These are phyloP conservation scores for Nemania serpens DNA, from an alignment of 2,329 filamentous ascomycete genomes.

Conservation along the genomic window DNA sequence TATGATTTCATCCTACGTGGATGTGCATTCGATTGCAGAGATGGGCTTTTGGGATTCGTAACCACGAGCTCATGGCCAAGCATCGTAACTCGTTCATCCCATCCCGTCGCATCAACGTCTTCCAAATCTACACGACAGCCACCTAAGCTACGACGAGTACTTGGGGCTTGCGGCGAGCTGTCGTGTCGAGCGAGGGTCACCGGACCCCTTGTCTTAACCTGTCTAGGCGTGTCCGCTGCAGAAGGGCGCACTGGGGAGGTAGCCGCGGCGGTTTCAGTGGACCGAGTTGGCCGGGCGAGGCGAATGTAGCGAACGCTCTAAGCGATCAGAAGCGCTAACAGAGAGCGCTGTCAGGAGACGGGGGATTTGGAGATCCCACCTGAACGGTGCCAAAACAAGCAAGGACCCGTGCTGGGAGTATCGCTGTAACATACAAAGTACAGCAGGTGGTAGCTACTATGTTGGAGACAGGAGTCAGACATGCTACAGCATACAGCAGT, in stretches of 20 bases:
- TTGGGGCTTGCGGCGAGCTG: constrained; percentile 18
- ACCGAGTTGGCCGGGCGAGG: constrained; percentile 16
- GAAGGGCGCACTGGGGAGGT: constrained; percentile 17
- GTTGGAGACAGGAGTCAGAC: no score
- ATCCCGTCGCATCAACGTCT: constrained; percentile 1
- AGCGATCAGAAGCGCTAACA: constrained; percentile 30
- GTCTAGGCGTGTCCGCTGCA: constrained; percentile 26
- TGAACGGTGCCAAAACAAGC: constrained; percentile 26
- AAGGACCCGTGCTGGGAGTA: constrained; percentile 22
- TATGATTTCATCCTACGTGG: constrained; percentile 14
- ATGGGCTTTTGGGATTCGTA: neutral
- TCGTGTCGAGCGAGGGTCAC: constrained; percentile 28
- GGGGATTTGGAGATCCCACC: constrained; percentile 31
- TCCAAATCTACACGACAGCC: neutral
- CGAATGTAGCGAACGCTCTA: constrained; percentile 20
- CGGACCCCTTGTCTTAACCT: constrained; percentile 24
- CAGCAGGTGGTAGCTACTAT: no score
- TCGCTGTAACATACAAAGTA: no score
- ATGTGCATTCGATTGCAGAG: neutral
- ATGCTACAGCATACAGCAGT: no score
- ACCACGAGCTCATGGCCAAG: neutral
- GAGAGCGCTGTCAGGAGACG: constrained; percentile 28
- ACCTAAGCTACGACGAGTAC: constrained; percentile 12
- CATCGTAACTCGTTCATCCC: neutral
- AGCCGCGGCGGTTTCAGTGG: constrained; percentile 21